These are phyloP conservation scores for Arthrobotrys sinensis DNA, from an alignment of 2,329 filamentous ascomycete species.

Conservation along the genomic window DNA sequence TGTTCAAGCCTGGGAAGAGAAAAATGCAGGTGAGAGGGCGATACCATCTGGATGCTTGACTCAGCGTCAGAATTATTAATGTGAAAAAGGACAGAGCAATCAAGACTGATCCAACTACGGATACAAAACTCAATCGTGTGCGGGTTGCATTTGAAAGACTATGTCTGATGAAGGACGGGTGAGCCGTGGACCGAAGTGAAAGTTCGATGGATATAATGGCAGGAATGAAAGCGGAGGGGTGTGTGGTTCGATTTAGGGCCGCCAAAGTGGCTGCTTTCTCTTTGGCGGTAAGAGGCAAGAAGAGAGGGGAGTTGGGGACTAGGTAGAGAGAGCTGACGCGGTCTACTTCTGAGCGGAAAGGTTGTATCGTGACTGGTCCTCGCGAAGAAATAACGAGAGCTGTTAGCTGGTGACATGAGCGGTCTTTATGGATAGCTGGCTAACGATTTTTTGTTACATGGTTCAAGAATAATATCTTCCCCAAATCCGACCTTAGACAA, in stretches of 20 bases:
- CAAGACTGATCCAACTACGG: slow-evolving; percentile 29
- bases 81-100: slow-evolving; percentile 38
- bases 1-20: slow-evolving; percentile 45
- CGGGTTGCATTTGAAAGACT: slow-evolving; percentile 54
- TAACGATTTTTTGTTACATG: slow-evolving; percentile 19
- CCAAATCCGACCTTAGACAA: slow-evolving; percentile 41
- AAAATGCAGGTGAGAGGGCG: slow-evolving; percentile 31
- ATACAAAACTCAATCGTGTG: slow-evolving; percentile 53
- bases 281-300: slow-evolving; percentile 62
- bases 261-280: slow-evolving; percentile 60
- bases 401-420: background rate
- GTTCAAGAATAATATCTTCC: slow-evolving; percentile 43
- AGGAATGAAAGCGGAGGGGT: slow-evolving; percentile 62
- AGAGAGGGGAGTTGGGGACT: slow-evolving; percentile 59
- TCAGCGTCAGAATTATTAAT: slow-evolving; percentile 43
- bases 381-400: background rate
- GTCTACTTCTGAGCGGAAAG: slow-evolving; percentile 63
- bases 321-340: slow-evolving; percentile 62
- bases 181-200: slow-evolving; percentile 61
- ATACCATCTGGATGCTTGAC: slow-evolving; percentile 39
- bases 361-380: slow-evolving; percentile 63
- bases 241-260: slow-evolving; percentile 63
- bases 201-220: slow-evolving; percentile 60
- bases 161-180: slow-evolving; percentile 62
- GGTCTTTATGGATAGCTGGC: too few species aligned